These are phyloP conservation scores for Aphanomyces cochlioides DNA, from an alignment of 352 stramenopile genomes.

Conservation along the genomic window DNA sequence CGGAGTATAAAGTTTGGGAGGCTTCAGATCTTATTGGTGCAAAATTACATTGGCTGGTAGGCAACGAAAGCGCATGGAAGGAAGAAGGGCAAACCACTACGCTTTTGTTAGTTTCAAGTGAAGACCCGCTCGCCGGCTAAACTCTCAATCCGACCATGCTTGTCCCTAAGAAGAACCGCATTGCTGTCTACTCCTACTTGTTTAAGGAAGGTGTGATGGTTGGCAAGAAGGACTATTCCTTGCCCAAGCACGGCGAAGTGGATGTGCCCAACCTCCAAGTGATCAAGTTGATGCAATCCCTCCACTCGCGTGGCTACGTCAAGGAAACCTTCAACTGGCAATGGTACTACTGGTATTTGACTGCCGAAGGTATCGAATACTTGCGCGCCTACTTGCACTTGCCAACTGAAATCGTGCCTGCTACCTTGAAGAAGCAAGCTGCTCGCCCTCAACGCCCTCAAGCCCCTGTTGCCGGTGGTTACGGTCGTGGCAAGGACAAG, in stretches of 20 bases:
- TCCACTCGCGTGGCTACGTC: constrained; percentile 96
- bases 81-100: not conserved
- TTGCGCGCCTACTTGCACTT: constrained; percentile 97
- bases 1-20: constrained; percentile 1
- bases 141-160: constrained; percentile 84
- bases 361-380: constrained; percentile 99
- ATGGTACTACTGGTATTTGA: constrained; percentile 99
- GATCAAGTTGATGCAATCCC: constrained; percentile 97
- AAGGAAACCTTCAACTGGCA: constrained; percentile 99
- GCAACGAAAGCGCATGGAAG: not conserved
- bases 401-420: constrained; percentile 97
- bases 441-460: constrained; percentile 75
- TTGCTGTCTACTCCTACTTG: constrained; percentile 98
- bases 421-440: constrained; percentile 97
- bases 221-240: constrained; percentile 85
- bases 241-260: constrained; percentile 94
- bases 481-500: constrained; percentile 87
- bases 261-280: constrained; percentile 99
- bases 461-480: constrained; percentile 65
- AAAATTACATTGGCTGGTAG: constrained; percentile 23
- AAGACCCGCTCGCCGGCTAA: constrained; percentile 88
- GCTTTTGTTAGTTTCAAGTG: constrained; percentile 39
- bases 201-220: constrained; percentile 93
- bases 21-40: not conserved
- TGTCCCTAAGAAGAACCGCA: constrained; percentile 98